Evolutionary conservation across 768 basidiomycete genomes (phyloP).

Genomic region (Leccinum longicurvipes): DNA sequence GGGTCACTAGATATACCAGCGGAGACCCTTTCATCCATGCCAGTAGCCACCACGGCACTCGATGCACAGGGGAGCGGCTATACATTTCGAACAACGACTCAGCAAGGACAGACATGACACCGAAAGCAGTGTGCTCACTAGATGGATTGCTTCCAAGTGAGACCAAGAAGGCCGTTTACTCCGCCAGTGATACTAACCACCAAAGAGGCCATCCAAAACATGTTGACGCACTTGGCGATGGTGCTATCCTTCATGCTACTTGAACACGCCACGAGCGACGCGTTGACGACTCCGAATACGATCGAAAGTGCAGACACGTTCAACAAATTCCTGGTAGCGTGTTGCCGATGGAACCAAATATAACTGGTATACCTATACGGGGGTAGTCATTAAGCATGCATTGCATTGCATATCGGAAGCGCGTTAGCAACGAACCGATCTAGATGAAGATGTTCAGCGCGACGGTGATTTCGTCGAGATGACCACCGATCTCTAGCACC

Average conservation of each 20-base stretch:
- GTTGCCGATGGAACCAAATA: slow-evolving; percentile 51
- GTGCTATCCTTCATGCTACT: slow-evolving; percentile 27
- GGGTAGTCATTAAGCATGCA: not conserved
- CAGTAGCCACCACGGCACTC: slow-evolving; percentile 55
- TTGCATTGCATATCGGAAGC: not conserved
- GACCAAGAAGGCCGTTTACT: slow-evolving; percentile 48
- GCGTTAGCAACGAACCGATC: slow-evolving; percentile 36
- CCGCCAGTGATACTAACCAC: slow-evolving; percentile 52
- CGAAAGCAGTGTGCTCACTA: slow-evolving; percentile 36
- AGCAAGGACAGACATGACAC: not conserved
- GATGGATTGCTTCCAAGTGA: slow-evolving; percentile 55
- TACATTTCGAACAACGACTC: not conserved
- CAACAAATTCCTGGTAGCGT: slow-evolving; percentile 43
- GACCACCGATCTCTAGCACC: slow-evolving; percentile 29
- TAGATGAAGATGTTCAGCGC: slow-evolving; percentile 49
- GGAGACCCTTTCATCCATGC: slow-evolving; percentile 86
- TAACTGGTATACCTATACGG: slow-evolving; percentile 51
- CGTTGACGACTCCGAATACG: slow-evolving; percentile 50
- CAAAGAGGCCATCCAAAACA: slow-evolving; percentile 52
- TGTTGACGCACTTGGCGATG: slow-evolving; percentile 41
- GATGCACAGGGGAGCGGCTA: slow-evolving; percentile 48
- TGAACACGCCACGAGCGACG: slow-evolving; percentile 45
- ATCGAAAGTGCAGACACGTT: slow-evolving; percentile 53
- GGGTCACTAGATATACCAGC: slow-evolving; percentile 76
- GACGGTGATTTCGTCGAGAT: slow-evolving; percentile 45